Evolutionary conservation across 148 eudicot genomes (phyloP).

Genomic region (Rhododendron griersonianum): DNA sequence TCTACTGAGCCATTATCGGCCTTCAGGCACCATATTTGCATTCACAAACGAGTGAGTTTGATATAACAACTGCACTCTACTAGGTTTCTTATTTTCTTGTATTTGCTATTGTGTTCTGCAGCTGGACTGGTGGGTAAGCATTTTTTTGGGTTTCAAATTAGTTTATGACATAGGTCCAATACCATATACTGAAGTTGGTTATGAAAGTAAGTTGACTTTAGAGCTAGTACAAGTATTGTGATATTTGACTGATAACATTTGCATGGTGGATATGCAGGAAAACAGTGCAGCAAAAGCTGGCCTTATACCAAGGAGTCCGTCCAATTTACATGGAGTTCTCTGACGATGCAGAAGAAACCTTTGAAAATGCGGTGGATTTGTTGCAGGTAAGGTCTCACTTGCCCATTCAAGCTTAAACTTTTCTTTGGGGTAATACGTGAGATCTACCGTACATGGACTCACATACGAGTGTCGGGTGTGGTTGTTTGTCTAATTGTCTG

Average conservation of each 20-base stretch:
- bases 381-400: conserved; percentile 46
- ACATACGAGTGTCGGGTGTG: not conserved
- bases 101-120: not conserved
- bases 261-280: conserved; percentile 48
- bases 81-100: not conserved
- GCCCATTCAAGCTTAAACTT: not conserved
- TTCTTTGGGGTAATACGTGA: not conserved
- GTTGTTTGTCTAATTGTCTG: not conserved
- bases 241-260: not conserved
- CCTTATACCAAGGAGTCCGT: conserved; percentile 90
- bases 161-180: not conserved
- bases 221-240: not conserved
- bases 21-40: conserved; percentile 90
- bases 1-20: conserved; percentile 90
- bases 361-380: conserved; percentile 49
- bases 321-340: conserved; percentile 76
- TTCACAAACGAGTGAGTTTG: conserved; percentile 90
- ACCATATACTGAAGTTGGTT: not conserved
- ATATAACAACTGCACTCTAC: not conserved
- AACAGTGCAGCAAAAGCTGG: conserved; percentile 81
- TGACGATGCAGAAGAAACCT: conserved; percentile 78
- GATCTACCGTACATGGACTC: not conserved
- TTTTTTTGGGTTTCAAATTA: not conserved
- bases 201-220: not conserved
- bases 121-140: not conserved